Conservation (phyloP, 495 filamentous ascomycete species). For the Penicillium longicatenatum region DNA sequence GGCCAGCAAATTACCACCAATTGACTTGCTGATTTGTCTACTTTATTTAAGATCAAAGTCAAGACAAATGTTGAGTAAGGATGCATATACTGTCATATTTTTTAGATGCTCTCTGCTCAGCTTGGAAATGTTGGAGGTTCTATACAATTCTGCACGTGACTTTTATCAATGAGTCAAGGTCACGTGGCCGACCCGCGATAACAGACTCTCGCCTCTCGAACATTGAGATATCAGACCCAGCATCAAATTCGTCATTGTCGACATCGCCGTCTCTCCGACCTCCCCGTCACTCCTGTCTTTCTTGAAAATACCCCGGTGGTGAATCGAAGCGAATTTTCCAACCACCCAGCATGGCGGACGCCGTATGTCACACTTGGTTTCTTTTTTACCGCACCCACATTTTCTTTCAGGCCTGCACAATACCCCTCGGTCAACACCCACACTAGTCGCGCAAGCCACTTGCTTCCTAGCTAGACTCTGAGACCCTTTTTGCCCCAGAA, state of each 20-base stretch:
- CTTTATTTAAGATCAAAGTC: no score
- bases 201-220: constrained; percentile 35
- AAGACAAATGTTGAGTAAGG: no score
- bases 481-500: not conserved
- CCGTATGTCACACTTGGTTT: constrained; percentile 56
- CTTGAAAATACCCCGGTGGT: constrained; percentile 4
- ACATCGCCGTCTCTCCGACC: constrained; percentile 10
- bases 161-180: constrained; percentile 24
- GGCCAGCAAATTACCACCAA: no score
- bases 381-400: constrained; percentile 49
- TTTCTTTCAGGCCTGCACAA: constrained; percentile 38
- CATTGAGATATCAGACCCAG: constrained; percentile 24
- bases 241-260: constrained; percentile 26
- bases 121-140: not conserved
- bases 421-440: constrained; percentile 31
- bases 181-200: constrained; percentile 40
- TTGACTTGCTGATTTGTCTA: no score
- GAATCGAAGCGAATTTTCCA: not conserved
- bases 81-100: no score
- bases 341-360: constrained; percentile 41
- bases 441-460: constrained; percentile 15
- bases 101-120: no score
- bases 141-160: constrained; percentile 18
- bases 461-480: constrained; percentile 1
- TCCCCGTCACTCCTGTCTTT: not conserved